Conservation (phyloP, 805 yeast genomes). For the Starmerella bombicola region DNA sequence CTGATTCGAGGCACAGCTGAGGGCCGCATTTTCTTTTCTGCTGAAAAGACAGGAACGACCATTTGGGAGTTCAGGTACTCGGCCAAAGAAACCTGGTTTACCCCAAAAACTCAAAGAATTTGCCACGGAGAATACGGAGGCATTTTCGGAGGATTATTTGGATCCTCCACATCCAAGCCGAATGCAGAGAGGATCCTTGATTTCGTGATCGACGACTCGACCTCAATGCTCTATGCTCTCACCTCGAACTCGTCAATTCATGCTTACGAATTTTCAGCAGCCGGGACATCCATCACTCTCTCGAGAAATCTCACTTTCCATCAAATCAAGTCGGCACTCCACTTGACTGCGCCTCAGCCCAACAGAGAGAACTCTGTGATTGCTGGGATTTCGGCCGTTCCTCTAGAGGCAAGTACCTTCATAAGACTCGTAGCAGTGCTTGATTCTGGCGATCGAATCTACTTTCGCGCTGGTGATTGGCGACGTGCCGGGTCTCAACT, state of each 20-base stretch:
- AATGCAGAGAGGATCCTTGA: conserved; percentile 45
- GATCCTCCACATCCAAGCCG: conserved; percentile 2
- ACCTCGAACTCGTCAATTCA: conserved; percentile 73
- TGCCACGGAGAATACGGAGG: conserved; percentile 37
- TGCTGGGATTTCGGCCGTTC: conserved; percentile 17
- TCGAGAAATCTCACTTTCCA: conserved; percentile 1
- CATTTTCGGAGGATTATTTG: conserved; percentile 20
- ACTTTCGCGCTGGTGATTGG: conserved; percentile 12
- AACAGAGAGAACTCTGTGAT: background rate
- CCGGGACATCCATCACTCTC: conserved; percentile 2
- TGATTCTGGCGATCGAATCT: conserved; percentile 19
- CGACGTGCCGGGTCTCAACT: conserved; percentile 1
- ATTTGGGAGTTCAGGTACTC: conserved; percentile 83
- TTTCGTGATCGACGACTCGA: conserved; percentile 59
- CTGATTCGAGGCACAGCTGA: conserved; percentile 50
- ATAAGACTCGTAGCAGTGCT: conserved; percentile 20
- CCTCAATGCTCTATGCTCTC: conserved; percentile 67
- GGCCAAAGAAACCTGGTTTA: conserved; percentile 75
- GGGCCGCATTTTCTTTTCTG: conserved; percentile 73
- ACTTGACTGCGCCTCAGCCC: background rate
- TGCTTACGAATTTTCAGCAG: conserved; percentile 47
- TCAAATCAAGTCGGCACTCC: conserved; percentile 7
- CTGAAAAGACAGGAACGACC: conserved; percentile 60
- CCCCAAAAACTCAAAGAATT: conserved; percentile 66
- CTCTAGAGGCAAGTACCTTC: conserved; percentile 2